Conservation (phyloP, 305 asterid species). For the Fraxinus nigra region DNA sequence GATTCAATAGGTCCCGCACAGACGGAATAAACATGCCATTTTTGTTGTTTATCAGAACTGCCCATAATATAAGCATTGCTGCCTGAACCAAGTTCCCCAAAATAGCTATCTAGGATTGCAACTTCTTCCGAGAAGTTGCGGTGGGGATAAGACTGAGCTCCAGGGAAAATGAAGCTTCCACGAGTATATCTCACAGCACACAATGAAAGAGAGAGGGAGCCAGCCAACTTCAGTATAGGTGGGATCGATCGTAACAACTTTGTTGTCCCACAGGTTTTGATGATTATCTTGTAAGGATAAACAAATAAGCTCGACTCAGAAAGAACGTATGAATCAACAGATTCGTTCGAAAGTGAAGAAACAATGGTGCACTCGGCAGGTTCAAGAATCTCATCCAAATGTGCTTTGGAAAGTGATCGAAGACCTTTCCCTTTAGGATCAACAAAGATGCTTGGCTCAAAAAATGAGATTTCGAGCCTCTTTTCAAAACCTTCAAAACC, state of each 20-base stretch:
- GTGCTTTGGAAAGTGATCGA: conserved; percentile 59
- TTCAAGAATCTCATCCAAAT: conserved; percentile 62
- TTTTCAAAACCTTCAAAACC: conserved; percentile 91
- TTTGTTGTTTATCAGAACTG: conserved; percentile 36
- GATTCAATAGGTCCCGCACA: conserved; percentile 39
- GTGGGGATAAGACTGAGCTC: conserved; percentile 80
- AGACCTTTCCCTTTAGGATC: conserved; percentile 78
- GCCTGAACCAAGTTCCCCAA: conserved; percentile 60
- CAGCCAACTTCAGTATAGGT: conserved; percentile 63
- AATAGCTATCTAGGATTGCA: conserved; percentile 60
- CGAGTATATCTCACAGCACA: conserved; percentile 64
- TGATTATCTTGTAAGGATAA: conserved; percentile 65
- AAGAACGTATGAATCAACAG: conserved; percentile 77
- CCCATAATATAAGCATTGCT: conserved; percentile 80
- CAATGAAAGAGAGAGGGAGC: conserved; percentile 48
- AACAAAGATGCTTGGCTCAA: conserved; percentile 61
- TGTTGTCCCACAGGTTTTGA: conserved; percentile 90
- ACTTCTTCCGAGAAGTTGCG: conserved; percentile 82
- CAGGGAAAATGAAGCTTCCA: conserved; percentile 86
- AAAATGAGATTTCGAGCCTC: conserved; percentile 75
- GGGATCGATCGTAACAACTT: conserved; percentile 74
- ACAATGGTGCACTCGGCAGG: conserved; percentile 95
- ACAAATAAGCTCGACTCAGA: conserved; percentile 90
- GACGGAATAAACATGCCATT: conserved; percentile 81
- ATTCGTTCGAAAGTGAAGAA: conserved; percentile 55